Evolutionary conservation across 1,139 yeast species (phyloP), one percentile per base, ranked within the genome.

Genomic region (Fermentozyma sake): DNA sequence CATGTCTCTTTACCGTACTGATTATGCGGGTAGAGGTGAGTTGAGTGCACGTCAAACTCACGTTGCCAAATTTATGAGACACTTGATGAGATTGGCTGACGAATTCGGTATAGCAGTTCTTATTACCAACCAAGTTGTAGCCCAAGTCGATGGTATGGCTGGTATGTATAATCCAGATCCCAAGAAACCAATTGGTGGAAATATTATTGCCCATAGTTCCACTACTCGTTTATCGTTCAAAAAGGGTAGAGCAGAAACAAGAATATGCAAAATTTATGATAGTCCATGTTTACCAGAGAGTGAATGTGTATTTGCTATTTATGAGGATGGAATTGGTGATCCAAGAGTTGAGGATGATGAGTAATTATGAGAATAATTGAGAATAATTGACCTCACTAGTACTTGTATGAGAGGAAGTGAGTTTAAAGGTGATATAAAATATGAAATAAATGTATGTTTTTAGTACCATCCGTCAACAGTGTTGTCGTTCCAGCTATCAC

Each of bases 101-200:
- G 97, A 91, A 60, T 91, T 85, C 58, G 99, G 99, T 23, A 87
- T 93, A 33, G 98, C 98, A 0, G 96, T 91, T 9, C 86, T 93
- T n/a, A 89, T 91, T 29, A 93, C 99, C 4, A 91, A 91, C 59
- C 99, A 91, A 58, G 99, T 91, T 16, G 96, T 87, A 6, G 96
- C 98, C 3, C 96, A 89, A 55, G 98, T 93, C 12, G 99, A 91
- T 53, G 97, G 97, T 28, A 79, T 77, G 46, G 74, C 82, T 38
- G 73, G 75, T 6, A 71, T 79, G 72, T 89, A 80, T 55, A 86
- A 87, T 44, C 94, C 96, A 1, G 98, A 91, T 52, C 97, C 98
- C n/a, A 93, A 93, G 57, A 93, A 93, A 55, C 98, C 99, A 7
- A 91, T 93, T 44, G 99, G 99, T 33, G 99, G 99, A 46, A 91